Percentiles rank a stretch among this genome's conserved stretches.
These are phyloP conservation scores for Apiosordaria backusii DNA, from an alignment of 495 filamentous ascomycete species.

Conservation along the genomic window DNA sequence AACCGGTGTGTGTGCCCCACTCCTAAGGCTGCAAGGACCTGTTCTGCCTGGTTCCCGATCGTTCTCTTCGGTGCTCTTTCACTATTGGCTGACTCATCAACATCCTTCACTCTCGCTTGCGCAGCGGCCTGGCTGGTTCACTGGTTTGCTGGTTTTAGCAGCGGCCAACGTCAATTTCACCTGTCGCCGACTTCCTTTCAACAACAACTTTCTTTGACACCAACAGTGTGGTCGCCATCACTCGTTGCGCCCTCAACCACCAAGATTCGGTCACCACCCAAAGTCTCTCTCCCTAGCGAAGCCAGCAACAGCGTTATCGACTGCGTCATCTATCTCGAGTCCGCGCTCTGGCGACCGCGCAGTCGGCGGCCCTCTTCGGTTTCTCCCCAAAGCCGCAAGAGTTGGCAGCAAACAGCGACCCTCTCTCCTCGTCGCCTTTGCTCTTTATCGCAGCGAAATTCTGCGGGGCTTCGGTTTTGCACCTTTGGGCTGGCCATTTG, in stretches of 20 bases:
- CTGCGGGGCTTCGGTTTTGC: neutral
- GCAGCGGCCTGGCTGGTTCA: neutral
- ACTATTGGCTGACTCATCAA: neutral
- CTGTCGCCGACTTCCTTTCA: neutral
- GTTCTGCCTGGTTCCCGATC: conserved; percentile 1
- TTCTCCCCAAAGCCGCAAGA: neutral
- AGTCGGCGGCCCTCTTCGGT: neutral
- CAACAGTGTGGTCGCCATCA: neutral
- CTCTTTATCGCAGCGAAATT: neutral
- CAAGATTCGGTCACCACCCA: neutral
- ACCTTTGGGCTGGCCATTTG: neutral
- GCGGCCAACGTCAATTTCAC: conserved; percentile 2
- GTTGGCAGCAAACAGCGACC: neutral
- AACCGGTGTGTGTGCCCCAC: neutral
- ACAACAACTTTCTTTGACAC: neutral
- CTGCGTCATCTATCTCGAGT: neutral
- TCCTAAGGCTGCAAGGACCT: neutral
- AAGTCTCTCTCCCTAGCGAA: neutral
- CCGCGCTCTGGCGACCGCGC: neutral
- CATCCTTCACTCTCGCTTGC: neutral
- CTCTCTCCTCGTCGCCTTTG: neutral
- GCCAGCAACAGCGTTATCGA: neutral
- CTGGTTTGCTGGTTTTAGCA: neutral
- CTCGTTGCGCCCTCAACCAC: neutral
- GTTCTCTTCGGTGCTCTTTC: too few species aligned